phyloP scores from a whole-genome alignment of 106 monocot genomes.

The Narthecium ossifragum region DNA sequence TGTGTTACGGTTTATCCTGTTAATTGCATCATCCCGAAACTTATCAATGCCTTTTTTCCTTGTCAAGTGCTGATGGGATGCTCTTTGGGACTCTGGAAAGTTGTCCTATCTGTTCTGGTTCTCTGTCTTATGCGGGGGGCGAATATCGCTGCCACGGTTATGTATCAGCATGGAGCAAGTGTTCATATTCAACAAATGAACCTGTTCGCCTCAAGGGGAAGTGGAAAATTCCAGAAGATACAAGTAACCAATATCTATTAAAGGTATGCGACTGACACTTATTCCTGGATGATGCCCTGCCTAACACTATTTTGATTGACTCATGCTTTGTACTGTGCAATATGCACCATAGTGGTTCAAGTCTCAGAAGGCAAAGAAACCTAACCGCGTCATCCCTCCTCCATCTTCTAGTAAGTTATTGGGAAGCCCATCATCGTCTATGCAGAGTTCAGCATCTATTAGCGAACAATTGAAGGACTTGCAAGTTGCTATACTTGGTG shows the following conservation, averaged over 20 bases:
- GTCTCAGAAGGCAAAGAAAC: constrained; percentile 73
- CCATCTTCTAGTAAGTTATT: constrained; percentile 34
- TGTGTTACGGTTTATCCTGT: too few species aligned
- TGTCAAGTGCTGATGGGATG: constrained; percentile 93
- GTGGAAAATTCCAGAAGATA: constrained; percentile 83
- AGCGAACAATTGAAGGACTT: constrained; percentile 45
- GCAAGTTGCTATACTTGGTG: constrained; percentile 64
- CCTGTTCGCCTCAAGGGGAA: constrained; percentile 63
- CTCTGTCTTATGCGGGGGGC: constrained; percentile 59
- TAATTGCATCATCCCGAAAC: neutral
- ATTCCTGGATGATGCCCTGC: neutral
- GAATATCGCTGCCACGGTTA: constrained; percentile 81
- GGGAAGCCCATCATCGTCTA: constrained; percentile 5
- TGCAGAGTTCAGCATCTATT: constrained; percentile 21
- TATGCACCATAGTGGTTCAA: constrained; percentile 96
- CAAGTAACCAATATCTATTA: constrained; percentile 61
- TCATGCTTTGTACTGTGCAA: too few species aligned
- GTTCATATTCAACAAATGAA: constrained; percentile 65
- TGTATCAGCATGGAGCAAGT: constrained; percentile 96
- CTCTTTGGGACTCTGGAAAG: constrained; percentile 73
- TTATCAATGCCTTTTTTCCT: neutral
- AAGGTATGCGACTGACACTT: constrained; percentile 35
- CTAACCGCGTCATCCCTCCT: constrained; percentile 64
- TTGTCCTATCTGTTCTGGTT: constrained; percentile 85
- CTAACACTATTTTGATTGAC: neutral